phyloP scores from a whole-genome alignment of 2,329 filamentous ascomycete genomes.

The Capronia americana region DNA sequence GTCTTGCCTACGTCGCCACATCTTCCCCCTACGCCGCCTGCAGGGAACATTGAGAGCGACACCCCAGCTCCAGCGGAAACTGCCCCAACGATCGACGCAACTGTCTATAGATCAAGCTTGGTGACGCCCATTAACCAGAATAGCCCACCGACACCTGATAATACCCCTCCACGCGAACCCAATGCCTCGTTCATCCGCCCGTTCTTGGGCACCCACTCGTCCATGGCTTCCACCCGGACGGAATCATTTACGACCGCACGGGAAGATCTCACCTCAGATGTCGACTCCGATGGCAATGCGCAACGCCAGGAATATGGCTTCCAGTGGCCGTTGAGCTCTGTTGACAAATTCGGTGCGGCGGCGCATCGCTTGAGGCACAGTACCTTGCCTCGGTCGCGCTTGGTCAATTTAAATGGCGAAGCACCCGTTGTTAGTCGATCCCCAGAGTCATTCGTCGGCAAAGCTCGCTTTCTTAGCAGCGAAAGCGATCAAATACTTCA shows the following conservation, averaged over 20 bases:
- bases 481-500: not conserved
- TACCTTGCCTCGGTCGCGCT: slow-evolving; percentile 27
- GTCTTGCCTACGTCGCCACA: slow-evolving; percentile 34
- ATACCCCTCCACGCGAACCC: slow-evolving; percentile 68
- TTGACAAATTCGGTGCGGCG: slow-evolving; percentile 14
- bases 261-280: slow-evolving; percentile 68
- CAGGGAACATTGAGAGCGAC: slow-evolving; percentile 27
- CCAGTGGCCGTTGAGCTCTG: slow-evolving; percentile 19
- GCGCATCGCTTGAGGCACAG: slow-evolving; percentile 26
- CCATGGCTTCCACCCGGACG: slow-evolving; percentile 64
- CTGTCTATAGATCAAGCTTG: slow-evolving; percentile 37
- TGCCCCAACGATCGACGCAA: slow-evolving; percentile 32
- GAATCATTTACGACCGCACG: slow-evolving; percentile 76
- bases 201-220: slow-evolving; percentile 62
- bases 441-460: slow-evolving; percentile 9
- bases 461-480: not conserved
- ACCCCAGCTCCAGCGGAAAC: slow-evolving; percentile 18
- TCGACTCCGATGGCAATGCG: slow-evolving; percentile 55
- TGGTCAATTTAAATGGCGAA: slow-evolving; percentile 22
- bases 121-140: slow-evolving; percentile 39
- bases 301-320: slow-evolving; percentile 29
- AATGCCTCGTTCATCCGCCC: slow-evolving; percentile 48
- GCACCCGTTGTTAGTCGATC: not conserved
- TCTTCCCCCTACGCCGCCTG: slow-evolving; percentile 39
- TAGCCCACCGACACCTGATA: slow-evolving; percentile 70